Evolutionary conservation across 495 filamentous ascomycete genomes (phyloP), one percentile per base, ranked within the genome.

Genomic region (Polyplosphaeria fusca): DNA sequence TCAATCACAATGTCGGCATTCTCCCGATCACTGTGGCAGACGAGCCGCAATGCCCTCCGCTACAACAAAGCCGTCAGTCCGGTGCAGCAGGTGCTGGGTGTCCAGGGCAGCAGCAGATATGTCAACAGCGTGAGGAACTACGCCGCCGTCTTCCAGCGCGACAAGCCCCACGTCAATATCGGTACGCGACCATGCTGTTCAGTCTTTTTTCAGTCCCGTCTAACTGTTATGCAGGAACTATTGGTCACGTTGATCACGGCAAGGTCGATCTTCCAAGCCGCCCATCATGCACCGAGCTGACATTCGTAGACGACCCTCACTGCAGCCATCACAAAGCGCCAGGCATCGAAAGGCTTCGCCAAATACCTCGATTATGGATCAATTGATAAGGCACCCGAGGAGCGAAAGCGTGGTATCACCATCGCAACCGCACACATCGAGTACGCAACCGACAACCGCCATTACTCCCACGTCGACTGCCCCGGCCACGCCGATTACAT

Each of bases 401-500:
- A 98, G 82, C 86, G 93, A 65, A 95, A 96, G 81, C 94, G 93
- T 84, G 93, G 93, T 85, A 98, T 98, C 74, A 98, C 93, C 68
- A 98, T 98, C 76, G 89, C 93, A 43, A 89, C 92, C 37, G 89
- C 93, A 59, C 93, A 98, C 77, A 95, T 98, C 75, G 93, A 98
- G 78, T 98, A 96, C 76, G 78, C 86, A 67, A 97, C 93, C 70
- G 87, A 95, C 4, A 71, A 71, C 64, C 84, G 94, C 62, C 93
- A 98, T 77, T 98, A 98, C 77, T 91, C 93, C 67, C 93, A 98
- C 82, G 93, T 98, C 77, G 93, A 98, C 82, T 98, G 93, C 74
- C 93, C 93, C 50, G 93, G 93, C 74, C 93, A 98, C 84, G 93
- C 93, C 70, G 93, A 98, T 89, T 98, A 97, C 80, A 96, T 98